Evolutionary conservation across 805 yeast species (phyloP), one percentile per base, ranked within the genome.

Genomic region (Teunomyces panamensis): DNA sequence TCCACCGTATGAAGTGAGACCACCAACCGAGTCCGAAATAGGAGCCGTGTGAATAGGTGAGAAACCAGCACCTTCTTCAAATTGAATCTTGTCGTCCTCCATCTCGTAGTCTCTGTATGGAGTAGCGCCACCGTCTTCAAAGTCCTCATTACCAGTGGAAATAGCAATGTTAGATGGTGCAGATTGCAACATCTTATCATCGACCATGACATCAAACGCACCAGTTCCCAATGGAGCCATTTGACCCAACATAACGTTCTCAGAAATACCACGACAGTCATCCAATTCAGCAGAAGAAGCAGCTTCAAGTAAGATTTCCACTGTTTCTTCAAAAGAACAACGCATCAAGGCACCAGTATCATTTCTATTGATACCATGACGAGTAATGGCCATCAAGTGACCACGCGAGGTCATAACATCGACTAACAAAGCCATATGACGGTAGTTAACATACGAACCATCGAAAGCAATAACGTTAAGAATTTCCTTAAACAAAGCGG

Each of bases 321-420:
- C 99, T 6, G 99, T 94, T 70, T 94, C 99, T 73, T 94, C 99
- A 75, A 94, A 94, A 37, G 99, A 92, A 76, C 97, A 94, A 72
- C 99, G 84, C 99, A 94, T 94, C 64, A 94, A 79, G 2, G 99
- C 99, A 72, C 99, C 99, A 28, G 99, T 94, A 56, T 94, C 97
- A 33, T 96, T 87, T 73, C 99, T 85, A 71, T 94, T 94, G 71
- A 94, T 92, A 80, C 99, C 99, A 65, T 94, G 99, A 80, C 99
- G 95, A 39, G 98, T 92, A 61, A 94, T 91, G 35, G 99, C 98
- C 88, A 95, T 92, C 69, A 94, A 78, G 64, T 92, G 96, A 62
- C 99, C 99, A 64, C 96, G 85, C 34, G 96, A 88, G 2, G 99
- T 94, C 99, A 94, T 94, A 33, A 91, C 95, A 75, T 94, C 99